Conservation (phyloP, 192 early-diverging fungal species). For the Neocallimastix lanati region DNA sequence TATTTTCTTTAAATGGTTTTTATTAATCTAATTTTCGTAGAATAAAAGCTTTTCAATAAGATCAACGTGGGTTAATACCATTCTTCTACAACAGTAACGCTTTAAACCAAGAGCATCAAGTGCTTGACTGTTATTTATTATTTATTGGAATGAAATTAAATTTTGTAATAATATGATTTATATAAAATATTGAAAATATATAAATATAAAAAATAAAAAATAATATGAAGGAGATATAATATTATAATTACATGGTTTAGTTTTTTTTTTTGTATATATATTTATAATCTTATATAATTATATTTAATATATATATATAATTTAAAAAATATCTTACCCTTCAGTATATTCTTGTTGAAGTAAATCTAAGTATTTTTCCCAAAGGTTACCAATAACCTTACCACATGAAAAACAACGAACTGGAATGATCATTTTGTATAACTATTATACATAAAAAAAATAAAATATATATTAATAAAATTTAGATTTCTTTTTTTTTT, state of each 20-base stretch:
- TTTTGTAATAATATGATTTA: no score
- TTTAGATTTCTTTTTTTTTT: no score
- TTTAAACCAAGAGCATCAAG: constrained; percentile 26
- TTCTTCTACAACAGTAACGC: constrained; percentile 93
- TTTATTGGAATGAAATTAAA: no score
- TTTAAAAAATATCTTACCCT: constrained; percentile 24
- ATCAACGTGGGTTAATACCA: constrained; percentile 96
- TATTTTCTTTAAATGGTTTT: no score
- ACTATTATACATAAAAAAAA: no score
- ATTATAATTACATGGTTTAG: no score
- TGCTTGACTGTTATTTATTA: constrained; percentile 50
- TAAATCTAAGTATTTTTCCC: constrained; percentile 73
- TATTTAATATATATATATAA: neutral
- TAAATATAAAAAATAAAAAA: no score
- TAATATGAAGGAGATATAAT: no score
- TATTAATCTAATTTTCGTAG: constrained; percentile 40
- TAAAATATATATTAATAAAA: no score
- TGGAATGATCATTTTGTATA: constrained; percentile 78
- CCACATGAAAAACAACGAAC: constrained; percentile 97
- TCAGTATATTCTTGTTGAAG: constrained; percentile 61
- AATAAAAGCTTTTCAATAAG: constrained; percentile 95
- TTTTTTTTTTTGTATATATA: no score
- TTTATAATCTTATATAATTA: no score
- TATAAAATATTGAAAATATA: no score
- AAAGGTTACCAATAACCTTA: constrained; percentile 96